These are phyloP conservation scores for Novymonas esmeraldas DNA, from an alignment of 208 protist species.

Conservation along the genomic window DNA sequence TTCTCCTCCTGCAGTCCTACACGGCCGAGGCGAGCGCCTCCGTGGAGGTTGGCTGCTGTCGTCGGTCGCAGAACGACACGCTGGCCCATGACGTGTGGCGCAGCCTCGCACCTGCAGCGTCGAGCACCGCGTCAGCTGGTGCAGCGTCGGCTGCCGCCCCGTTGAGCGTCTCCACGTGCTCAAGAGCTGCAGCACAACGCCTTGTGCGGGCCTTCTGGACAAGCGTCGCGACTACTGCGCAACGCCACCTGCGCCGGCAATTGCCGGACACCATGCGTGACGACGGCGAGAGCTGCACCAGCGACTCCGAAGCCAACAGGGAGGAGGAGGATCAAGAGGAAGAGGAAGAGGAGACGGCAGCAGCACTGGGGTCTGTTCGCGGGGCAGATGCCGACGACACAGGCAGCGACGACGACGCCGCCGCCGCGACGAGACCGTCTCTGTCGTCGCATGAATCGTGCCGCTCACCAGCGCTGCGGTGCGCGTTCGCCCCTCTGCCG, in stretches of 20 bases:
- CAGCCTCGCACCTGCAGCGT: slow-evolving; percentile 5
- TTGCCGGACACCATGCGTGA: not conserved
- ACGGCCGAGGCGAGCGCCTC: not conserved
- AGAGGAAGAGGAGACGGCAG: not conserved
- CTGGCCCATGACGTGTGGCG: slow-evolving; percentile 13
- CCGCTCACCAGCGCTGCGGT: not conserved
- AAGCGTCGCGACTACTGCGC: slow-evolving; percentile 13
- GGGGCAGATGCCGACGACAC: too few species aligned
- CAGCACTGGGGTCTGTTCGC: too few species aligned
- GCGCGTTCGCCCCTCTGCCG: not conserved
- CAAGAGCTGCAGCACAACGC: slow-evolving; percentile 6
- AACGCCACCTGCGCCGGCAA: not conserved
- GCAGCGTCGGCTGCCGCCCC: not conserved
- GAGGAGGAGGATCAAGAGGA: slow-evolving; percentile 3
- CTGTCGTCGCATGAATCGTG: too few species aligned
- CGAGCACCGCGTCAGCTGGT: not conserved
- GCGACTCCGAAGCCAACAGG: not conserved
- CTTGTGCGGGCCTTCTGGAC: slow-evolving; percentile 21
- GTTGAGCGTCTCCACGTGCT: not conserved
- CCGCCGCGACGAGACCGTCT: not conserved
- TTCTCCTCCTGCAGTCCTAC: slow-evolving; percentile 27
- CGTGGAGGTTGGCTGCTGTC: too few species aligned
- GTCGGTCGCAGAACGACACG: not conserved
- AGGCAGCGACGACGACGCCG: too few species aligned
- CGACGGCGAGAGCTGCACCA: not conserved